These are phyloP conservation scores for Sporothrix sp. DNA, from an alignment of 2,329 filamentous ascomycete genomes.

Conservation along the genomic window DNA sequence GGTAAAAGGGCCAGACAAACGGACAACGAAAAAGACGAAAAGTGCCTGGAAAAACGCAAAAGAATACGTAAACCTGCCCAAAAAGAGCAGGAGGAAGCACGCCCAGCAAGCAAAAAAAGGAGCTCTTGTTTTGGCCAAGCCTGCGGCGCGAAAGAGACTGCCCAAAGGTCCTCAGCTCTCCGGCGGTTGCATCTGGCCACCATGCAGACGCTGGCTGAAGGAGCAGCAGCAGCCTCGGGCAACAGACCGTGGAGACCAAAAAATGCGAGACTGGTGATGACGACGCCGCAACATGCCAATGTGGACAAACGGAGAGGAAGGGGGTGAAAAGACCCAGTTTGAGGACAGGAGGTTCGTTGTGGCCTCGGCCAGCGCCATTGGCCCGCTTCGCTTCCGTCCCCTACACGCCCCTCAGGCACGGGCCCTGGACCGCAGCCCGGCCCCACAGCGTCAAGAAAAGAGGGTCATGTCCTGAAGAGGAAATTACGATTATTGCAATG, in stretches of 20 bases:
- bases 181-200: not conserved
- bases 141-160: not conserved
- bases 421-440: not conserved
- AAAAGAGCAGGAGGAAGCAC: not conserved
- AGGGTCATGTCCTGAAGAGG: not conserved
- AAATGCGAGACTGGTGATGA: slow-evolving; percentile 1
- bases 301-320: not conserved
- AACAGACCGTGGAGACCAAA: not conserved
- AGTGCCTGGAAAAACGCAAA: not conserved
- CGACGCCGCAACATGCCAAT: not conserved
- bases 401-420: not conserved
- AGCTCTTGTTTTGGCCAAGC: not conserved
- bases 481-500: not conserved
- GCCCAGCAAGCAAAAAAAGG: not conserved
- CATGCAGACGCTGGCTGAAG: not conserved
- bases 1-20: not conserved
- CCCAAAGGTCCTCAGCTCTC: not conserved
- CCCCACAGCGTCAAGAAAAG: slow-evolving; percentile 1
- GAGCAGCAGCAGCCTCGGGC: not conserved
- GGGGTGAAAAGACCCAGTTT: slow-evolving; percentile 3
- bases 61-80: no score
- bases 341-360: slow-evolving; percentile 1
- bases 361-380: slow-evolving; percentile 4
- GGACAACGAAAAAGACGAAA: not conserved
- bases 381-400: not conserved